Base-by-base conservation (phyloP, 495 filamentous ascomycete genomes). In the Achaetomiella virescens region DNA sequence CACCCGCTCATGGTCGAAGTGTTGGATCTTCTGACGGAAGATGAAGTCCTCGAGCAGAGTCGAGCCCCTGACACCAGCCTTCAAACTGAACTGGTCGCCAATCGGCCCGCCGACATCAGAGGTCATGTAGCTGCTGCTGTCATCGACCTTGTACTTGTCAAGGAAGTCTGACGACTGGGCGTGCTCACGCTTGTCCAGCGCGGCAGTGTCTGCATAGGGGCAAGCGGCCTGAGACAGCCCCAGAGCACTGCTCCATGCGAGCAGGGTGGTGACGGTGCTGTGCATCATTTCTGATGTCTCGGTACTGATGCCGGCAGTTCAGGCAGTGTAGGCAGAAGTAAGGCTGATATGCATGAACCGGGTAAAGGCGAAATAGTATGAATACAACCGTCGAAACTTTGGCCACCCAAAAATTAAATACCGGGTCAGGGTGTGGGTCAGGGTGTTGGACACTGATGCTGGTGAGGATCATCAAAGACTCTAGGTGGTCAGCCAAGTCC, bases 11-110 rank as follows among this genome's bases (percentile, higher is more conserved):
- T 90, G 88, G 57, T 93, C 89, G 62, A 92, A 91, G 25, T 83
- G 86, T 48, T 83, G 83, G 57, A 92, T 86, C 75, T 91, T 92
- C 57, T 90, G 86, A 21, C 88, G 81, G 68, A 90, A 85, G 59
- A 90, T 88, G 52, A 88, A 91, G 61, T 92, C 88, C 62, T 92
- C 88, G 10, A 92, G 72, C 36, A 91, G 72, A 2, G 85, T 87
- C 14, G 88, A 79, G 1, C 88, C 88, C 45, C 88, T 78, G n/a
- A 78, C 74, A 0, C 88, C 88, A 44, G 82, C 87, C 59, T 78
- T 87, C 46, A 92, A 70, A 60, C 85, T 88, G 60, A 78, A 73
- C 60, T 84, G 83, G 44, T 91, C 88, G 33, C 73, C 74, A 47
- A 91, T 86, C 0, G 85, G 87, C 11, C 84, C 85, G n/a, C 87